Evolutionary conservation across 306 rosid genomes (phyloP).

Genomic region (Boehmeria nivea): DNA sequence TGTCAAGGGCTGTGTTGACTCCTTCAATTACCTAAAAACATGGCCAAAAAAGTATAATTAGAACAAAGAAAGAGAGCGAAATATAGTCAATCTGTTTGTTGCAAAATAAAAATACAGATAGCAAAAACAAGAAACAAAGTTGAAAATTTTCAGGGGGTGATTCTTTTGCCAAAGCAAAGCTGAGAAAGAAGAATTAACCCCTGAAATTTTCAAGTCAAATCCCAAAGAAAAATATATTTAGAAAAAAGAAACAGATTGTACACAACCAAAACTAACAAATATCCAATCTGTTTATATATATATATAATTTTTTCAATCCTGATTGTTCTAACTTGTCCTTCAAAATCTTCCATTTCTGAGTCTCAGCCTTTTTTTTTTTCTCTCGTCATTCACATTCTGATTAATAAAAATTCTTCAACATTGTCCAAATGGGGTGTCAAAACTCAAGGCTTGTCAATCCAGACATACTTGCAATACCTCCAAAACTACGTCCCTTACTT

Average conservation of each 20-base stretch:
- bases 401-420: not conserved
- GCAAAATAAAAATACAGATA: not conserved
- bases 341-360: not conserved
- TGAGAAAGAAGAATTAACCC: slow-evolving; percentile 7
- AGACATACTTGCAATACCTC: slow-evolving; percentile 27
- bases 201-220: not conserved
- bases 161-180: not conserved
- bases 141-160: slow-evolving; percentile 7
- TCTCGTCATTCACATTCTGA: not conserved
- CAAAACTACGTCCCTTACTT: slow-evolving; percentile 29
- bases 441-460: slow-evolving; percentile 40
- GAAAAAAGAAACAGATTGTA: not conserved
- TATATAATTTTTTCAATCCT: no score
- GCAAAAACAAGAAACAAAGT: not conserved
- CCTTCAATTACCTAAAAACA: slow-evolving; percentile 18
- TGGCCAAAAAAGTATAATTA: slow-evolving; percentile 4
- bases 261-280: not conserved
- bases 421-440: slow-evolving; percentile 51
- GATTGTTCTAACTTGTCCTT: no score
- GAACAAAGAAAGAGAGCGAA: not conserved
- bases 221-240: not conserved
- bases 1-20: not conserved
- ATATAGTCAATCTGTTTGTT: slow-evolving; percentile 8
- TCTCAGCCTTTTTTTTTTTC: slow-evolving; percentile 16
- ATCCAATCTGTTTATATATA: no score